phyloP scores from a whole-genome alignment of 1,139 yeast genomes.

The Meyerozyma sp. region DNA sequence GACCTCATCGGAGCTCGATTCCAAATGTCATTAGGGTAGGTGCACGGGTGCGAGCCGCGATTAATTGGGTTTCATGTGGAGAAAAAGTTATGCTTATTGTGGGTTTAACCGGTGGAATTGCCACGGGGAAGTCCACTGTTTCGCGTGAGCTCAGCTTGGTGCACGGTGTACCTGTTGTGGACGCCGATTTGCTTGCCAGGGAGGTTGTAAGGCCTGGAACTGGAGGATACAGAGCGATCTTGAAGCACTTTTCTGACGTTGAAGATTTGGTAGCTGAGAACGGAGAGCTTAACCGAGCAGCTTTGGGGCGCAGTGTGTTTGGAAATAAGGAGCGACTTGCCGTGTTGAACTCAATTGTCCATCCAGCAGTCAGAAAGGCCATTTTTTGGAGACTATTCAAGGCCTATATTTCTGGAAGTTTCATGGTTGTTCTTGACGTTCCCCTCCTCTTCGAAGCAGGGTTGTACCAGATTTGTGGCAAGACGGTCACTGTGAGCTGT shows the following conservation, averaged over 20 bases:
- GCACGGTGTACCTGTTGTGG: constrained; percentile 59
- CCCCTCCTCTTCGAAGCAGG: constrained; percentile 85
- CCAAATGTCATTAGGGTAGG: neutral
- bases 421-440: constrained; percentile 74
- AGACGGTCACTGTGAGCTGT: constrained; percentile 65
- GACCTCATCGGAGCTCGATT: neutral
- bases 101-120: constrained; percentile 95
- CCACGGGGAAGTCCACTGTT: constrained; percentile 92
- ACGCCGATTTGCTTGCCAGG: constrained; percentile 87
- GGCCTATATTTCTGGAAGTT: constrained; percentile 47
- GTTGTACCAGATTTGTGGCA: constrained; percentile 67
- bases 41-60: neutral
- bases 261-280: constrained; percentile 52
- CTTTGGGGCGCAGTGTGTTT: constrained; percentile 76
- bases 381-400: constrained; percentile 53
- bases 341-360: constrained; percentile 70
- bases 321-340: constrained; percentile 51
- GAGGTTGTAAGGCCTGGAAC: constrained; percentile 81
- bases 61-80: neutral
- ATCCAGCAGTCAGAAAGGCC: constrained; percentile 78
- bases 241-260: constrained; percentile 53
- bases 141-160: constrained; percentile 52
- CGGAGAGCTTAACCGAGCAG: constrained; percentile 58
- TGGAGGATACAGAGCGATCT: constrained; percentile 62
- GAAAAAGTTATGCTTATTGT: constrained; percentile 61